phyloP scores from a whole-genome alignment of 2,329 filamentous ascomycete genomes.

The Paramyrothecium roridum region DNA sequence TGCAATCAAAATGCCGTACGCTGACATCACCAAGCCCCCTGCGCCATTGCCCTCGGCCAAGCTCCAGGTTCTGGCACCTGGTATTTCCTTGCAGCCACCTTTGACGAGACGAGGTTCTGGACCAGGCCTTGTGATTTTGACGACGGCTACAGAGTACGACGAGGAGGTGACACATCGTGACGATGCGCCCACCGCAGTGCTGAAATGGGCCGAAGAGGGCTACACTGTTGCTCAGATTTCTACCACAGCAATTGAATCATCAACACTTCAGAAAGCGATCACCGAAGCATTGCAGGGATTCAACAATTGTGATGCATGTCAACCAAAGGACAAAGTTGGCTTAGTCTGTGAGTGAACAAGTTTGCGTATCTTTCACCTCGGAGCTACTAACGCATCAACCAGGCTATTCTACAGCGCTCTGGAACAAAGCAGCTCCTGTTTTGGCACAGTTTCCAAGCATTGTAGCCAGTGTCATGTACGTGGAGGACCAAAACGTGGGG shows the following conservation, averaged over 20 bases:
- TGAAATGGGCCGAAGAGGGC: slow-evolving; percentile 72
- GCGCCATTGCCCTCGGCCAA: slow-evolving; percentile 17
- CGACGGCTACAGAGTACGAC: slow-evolving; percentile 12
- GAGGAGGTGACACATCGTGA: slow-evolving; percentile 14
- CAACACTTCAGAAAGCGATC: slow-evolving; percentile 10
- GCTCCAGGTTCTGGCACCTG: slow-evolving; percentile 8
- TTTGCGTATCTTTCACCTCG: rapidly evolving
- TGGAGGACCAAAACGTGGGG: slow-evolving; percentile 1
- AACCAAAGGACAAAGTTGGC: slow-evolving; percentile 34
- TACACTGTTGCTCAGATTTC: slow-evolving; percentile 58
- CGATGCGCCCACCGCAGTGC: slow-evolving; percentile 48
- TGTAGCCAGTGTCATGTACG: slow-evolving; percentile 17
- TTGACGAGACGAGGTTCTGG: slow-evolving; percentile 31
- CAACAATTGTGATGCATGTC: slow-evolving; percentile 20
- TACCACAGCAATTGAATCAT: slow-evolving; percentile 12
- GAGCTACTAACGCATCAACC: not conserved
- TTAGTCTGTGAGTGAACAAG: slow-evolving; percentile 27
- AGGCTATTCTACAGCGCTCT: slow-evolving; percentile 7
- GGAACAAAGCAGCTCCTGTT: slow-evolving; percentile 14
- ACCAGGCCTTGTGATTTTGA: slow-evolving; percentile 31
- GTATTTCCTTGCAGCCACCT: slow-evolving; percentile 23
- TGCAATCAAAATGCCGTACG: slow-evolving; percentile 1
- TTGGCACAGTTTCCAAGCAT: slow-evolving; percentile 15
- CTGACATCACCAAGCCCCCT: slow-evolving; percentile 21
- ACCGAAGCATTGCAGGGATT: slow-evolving; percentile 14